Conservation (phyloP, 306 rosid genomes). For the Hylodesmum podocarpum region DNA sequence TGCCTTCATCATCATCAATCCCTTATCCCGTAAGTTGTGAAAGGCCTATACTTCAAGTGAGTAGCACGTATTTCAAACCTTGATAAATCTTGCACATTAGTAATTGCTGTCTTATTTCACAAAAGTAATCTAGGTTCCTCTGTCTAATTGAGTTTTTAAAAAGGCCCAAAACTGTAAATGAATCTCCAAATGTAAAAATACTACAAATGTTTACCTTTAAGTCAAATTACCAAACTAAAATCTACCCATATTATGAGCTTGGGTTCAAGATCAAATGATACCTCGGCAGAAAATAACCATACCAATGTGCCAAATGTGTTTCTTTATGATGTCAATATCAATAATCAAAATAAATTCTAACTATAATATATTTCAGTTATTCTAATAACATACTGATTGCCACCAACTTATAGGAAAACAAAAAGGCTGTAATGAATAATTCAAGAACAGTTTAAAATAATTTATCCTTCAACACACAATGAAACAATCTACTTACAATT, state of each 20-base stretch:
- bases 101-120: neutral
- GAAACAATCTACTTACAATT: constrained; percentile 65
- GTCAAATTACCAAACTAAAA: constrained; percentile 12
- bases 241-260: neutral
- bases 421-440: neutral
- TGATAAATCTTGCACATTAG: neutral
- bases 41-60: neutral
- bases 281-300: neutral
- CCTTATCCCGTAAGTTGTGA: neutral
- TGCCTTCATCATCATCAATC: neutral
- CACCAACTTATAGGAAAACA: neutral
- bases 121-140: neutral
- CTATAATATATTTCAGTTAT: neutral
- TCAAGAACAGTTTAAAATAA: constrained; percentile 2
- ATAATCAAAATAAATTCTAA: constrained; percentile 8
- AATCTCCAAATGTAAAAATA: neutral
- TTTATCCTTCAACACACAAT: neutral
- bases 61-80: neutral
- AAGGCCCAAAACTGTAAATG: constrained; percentile 7
- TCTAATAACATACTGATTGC: neutral
- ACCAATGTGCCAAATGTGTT: constrained; percentile 18
- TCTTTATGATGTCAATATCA: constrained; percentile 1
- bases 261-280: constrained; percentile 6
- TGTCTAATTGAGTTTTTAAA: neutral
- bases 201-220: neutral